phyloP scores from a whole-genome alignment of 768 basidiomycete species.

The Mycena rosella region DNA sequence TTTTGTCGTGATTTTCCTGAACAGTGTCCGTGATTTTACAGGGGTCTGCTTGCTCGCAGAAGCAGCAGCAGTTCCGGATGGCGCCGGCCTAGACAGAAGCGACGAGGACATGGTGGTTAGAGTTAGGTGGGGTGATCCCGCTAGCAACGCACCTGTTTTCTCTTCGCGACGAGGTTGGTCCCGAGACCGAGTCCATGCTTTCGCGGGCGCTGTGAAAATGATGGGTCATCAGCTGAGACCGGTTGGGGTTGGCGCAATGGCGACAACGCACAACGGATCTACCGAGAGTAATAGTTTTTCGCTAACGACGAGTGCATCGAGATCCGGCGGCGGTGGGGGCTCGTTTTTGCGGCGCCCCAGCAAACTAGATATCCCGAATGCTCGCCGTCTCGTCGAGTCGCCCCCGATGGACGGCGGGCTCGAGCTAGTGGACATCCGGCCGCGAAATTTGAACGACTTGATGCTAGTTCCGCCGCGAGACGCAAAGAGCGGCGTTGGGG shows the following conservation, averaged over 20 bases:
- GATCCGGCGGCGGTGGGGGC: not conserved
- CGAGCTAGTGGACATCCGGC: conserved; percentile 16
- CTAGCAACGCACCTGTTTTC: conserved; percentile 16
- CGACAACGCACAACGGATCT: conserved; percentile 18
- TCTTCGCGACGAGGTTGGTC: not conserved
- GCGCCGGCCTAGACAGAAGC: conserved; percentile 15
- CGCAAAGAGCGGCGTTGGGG: conserved; percentile 17
- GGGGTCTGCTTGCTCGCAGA: conserved; percentile 32
- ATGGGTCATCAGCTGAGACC: not conserved
- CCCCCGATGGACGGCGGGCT: conserved; percentile 32
- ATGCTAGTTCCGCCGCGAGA: conserved; percentile 30
- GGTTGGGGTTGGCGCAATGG: too few species aligned
- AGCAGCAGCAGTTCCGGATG: conserved; percentile 7
- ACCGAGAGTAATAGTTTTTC: conserved; percentile 29
- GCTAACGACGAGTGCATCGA: conserved; percentile 4
- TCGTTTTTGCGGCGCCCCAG: conserved; percentile 28
- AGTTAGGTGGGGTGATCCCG: conserved; percentile 13
- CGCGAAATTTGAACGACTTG: conserved; percentile 26
- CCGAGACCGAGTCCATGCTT: conserved; percentile 6
- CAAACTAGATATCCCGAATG: conserved; percentile 28
- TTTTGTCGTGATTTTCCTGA: conserved; percentile 51
- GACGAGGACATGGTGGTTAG: conserved; percentile 17
- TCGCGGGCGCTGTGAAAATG: conserved; percentile 25
- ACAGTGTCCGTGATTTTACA: conserved; percentile 48
- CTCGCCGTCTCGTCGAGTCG: conserved; percentile 24